These are phyloP conservation scores for barley (Hordeum vulgare) DNA, from an alignment of 176 grass and related monocot species.

Conservation along the genomic window MorexV3_pseudomolecules_assembly NC_058519.1:473010069-473010568, in stretches of 20 bases:
- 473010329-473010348: constrained; percentile 26
- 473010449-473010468: no score
- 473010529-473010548: no score
- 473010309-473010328: constrained; percentile 38
- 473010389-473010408: constrained; percentile 46
- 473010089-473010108: constrained; percentile 42
- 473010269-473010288: constrained; percentile 25
- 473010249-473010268: constrained; percentile 23
- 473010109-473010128: constrained; percentile 10
- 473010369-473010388: constrained; percentile 26
- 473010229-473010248: constrained; percentile 31
- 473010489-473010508: no score
- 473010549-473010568: constrained; percentile 18
- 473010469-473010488: no score
- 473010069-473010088: constrained; percentile 42
- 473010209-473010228: constrained; percentile 30
- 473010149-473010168: constrained; percentile 35
- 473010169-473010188: constrained; percentile 30
- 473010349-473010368: constrained; percentile 43
- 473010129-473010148: constrained; percentile 55
- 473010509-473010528: no score
- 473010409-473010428: constrained; percentile 39
- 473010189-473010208: constrained; percentile 2
- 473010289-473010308: constrained; percentile 36
- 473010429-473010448: constrained; percentile 42